Evolutionary conservation across 2,329 filamentous ascomycete genomes (phyloP).

Genomic region (Pleurostoma richardsiae): DNA sequence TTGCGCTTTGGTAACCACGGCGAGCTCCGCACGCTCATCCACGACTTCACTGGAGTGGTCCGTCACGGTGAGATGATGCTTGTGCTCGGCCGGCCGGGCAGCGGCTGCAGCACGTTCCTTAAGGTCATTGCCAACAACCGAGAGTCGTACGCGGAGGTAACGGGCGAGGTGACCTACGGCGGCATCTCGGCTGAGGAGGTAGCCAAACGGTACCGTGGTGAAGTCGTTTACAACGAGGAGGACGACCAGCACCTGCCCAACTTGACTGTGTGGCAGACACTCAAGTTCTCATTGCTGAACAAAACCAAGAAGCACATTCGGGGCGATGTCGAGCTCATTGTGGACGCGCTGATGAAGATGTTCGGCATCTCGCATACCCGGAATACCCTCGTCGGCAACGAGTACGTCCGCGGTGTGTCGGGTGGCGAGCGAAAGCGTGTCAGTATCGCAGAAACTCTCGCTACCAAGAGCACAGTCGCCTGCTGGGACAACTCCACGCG

Average conservation of each 20-base stretch:
- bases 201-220: constrained; percentile 50
- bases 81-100: constrained; percentile 51
- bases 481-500: constrained; percentile 70
- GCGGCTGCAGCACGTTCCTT: constrained; percentile 52
- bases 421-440: constrained; percentile 70
- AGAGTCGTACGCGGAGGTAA: constrained; percentile 56
- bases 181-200: constrained; percentile 38
- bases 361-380: constrained; percentile 66
- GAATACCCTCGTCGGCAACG: constrained; percentile 63
- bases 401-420: constrained; percentile 55
- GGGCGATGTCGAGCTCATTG: constrained; percentile 51
- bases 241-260: constrained; percentile 64
- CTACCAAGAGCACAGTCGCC: constrained; percentile 54
- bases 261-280: constrained; percentile 61
- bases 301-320: constrained; percentile 59
- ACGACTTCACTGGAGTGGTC: constrained; percentile 51
- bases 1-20: constrained; percentile 7
- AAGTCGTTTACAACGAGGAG: constrained; percentile 60
- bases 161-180: constrained; percentile 62
- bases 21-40: constrained; percentile 26
- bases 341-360: constrained; percentile 58
- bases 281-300: constrained; percentile 62
- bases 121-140: constrained; percentile 67
- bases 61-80: constrained; percentile 52
- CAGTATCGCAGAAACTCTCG: constrained; percentile 67